Conservation (phyloP, 371 early-diverging fungal genomes). For the Mucor racemosus region DNA sequence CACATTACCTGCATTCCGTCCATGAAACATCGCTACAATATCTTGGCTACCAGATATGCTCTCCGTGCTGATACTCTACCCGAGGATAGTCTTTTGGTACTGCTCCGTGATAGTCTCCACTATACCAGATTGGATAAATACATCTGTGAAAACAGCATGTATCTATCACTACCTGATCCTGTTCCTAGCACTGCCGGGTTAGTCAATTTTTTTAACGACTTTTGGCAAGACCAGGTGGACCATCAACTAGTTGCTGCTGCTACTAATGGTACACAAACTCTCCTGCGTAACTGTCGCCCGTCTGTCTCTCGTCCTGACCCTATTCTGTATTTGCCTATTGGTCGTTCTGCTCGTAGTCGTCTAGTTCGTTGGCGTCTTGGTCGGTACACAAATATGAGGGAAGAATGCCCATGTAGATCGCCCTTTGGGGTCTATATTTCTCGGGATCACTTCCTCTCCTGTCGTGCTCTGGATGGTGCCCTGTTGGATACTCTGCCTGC, state of each 20-base stretch:
- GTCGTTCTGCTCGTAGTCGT: slow-evolving; percentile 3
- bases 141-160: background rate
- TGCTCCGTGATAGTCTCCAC: background rate
- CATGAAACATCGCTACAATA: slow-evolving; percentile 5
- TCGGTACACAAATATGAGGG: slow-evolving; percentile 2
- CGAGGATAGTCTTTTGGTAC: background rate
- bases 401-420: background rate
- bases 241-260: background rate
- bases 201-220: too few relatives aligned
- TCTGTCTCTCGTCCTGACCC: slow-evolving; percentile 7
- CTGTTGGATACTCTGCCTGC: background rate
- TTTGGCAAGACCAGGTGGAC: background rate
- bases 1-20: slow-evolving; percentile 10
- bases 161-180: background rate
- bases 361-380: slow-evolving; percentile 17
- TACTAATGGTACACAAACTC: background rate
- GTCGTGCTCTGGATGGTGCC: background rate
- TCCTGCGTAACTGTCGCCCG: background rate
- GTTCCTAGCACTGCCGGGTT: background rate
- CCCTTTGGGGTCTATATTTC: background rate
- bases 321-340: background rate
- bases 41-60: background rate
- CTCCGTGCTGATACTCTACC: background rate
- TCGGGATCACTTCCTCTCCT: background rate
- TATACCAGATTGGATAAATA: background rate